Evolutionary conservation across 225 moss, liverwort and hornwort species (phyloP), one percentile per base, ranked within the genome.

Genomic region (Marchantia polymorpha): DNA sequence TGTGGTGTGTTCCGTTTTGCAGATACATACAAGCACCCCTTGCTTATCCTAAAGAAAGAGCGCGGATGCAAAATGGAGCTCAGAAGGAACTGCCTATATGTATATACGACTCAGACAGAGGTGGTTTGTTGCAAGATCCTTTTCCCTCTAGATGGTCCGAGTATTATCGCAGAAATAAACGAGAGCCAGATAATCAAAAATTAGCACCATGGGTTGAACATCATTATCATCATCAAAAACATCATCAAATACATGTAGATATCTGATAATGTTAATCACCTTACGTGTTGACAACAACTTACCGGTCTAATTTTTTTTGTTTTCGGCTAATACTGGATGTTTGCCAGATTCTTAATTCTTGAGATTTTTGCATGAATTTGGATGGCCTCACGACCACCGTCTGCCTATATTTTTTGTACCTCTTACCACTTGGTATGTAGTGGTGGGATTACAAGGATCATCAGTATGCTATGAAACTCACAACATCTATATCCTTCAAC

Each of bases 11-110:
- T 50, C 20, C 48, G 16, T 48, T 48, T 72, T 51, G 66, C 89
- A 96, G 96, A 61, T 96, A 96, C 82, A 91, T 96, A 61, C 94
- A 96, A 80, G 89, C 92, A 47, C 96, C 96, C 59, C 83, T 96
- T 10, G 96, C 90, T 48, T 96, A 96, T 72, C 96, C 96, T 26
- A 90, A 83, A 75, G 96, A 96, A 78, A 89, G 91, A 70, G 90
- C 89, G 68, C 85, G 86, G 71, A 82, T 58, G 83, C 83, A 91
- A 80, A 85, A 88, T 19, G 88, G 93, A 83, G 87, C 86, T 39
- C 74, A 64, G 59, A 86, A 84, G 52, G 88, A 87, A 84, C 81
- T 94, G 69, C 96, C 94, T 14, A 69, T 96, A 22, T 96, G 96
- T 80, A 66, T 96, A 25, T 96, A 94, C 71, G 92, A 94, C 79